phyloP scores from a whole-genome alignment of 2,329 filamentous ascomycete species.

The Colletotrichum filicis region DNA sequence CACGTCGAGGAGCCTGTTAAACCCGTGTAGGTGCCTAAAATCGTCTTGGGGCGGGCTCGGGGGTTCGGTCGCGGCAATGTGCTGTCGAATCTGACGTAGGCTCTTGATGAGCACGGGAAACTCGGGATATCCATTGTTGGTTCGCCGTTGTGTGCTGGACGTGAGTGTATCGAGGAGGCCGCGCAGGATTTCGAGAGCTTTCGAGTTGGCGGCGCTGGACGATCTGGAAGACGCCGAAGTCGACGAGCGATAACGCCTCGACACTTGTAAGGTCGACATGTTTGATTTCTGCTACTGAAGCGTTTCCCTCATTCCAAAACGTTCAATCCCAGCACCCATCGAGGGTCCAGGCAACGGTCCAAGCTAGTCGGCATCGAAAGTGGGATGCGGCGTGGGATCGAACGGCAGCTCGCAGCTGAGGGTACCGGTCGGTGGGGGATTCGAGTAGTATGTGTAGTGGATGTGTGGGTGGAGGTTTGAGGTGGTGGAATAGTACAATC shows the following conservation, averaged over 20 bases:
- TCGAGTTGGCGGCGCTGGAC: constrained; percentile 63
- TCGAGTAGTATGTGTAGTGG: not conserved
- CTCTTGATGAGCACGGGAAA: constrained; percentile 61
- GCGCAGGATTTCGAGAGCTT: constrained; percentile 69
- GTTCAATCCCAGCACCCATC: constrained; percentile 45
- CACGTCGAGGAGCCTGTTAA: constrained; percentile 77
- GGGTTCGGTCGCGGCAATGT: constrained; percentile 59
- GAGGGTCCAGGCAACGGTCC: constrained; percentile 44
- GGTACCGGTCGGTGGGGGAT: not conserved
- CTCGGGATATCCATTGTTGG: constrained; percentile 58
- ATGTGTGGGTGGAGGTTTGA: not conserved
- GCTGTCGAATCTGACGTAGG: constrained; percentile 74
- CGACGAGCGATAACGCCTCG: constrained; percentile 71
- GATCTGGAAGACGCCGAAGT: constrained; percentile 71
- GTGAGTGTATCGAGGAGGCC: constrained; percentile 62
- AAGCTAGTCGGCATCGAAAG: constrained; percentile 34
- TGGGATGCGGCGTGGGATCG: constrained; percentile 12
- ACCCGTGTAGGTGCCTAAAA: constrained; percentile 84
- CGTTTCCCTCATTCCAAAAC: constrained; percentile 33
- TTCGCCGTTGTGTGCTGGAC: constrained; percentile 45
- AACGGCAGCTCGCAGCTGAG: constrained; percentile 20
- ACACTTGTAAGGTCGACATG: constrained; percentile 60
- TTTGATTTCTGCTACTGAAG: constrained; percentile 23
- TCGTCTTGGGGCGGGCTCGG: constrained; percentile 75
- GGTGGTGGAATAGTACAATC: not conserved